Evolutionary conservation across 495 filamentous ascomycete genomes (phyloP), one percentile per base, ranked within the genome.

Genomic region (Aspergillus campestris): DNA sequence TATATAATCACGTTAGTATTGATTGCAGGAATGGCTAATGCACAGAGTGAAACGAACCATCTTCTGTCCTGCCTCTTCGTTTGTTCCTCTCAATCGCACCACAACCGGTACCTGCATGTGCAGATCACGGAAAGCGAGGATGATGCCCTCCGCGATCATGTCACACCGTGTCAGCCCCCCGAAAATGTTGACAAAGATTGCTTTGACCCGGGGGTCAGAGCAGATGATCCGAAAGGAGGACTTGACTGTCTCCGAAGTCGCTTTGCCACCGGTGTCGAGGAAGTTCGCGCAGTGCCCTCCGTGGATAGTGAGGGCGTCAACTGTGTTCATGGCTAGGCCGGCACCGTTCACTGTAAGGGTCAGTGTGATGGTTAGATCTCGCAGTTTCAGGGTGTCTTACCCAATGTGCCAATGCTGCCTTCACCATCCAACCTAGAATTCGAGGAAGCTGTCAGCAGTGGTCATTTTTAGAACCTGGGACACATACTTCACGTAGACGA

Each of bases 251-350:
- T 83, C 80, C n/a, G 76, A 78, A 2, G 89, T 94, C 1, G 89
- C 89, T 60, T 94, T 94, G 41, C 88, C 89, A 28, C 89, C 89
- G 0, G 88, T 94, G 58, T 94, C 89, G 27, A 94, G 72, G 67
- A 95, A 94, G 48, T 94, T 94, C 28, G 87, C 75, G 27, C 78
- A 80, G 35, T 73, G 65, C 38, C 81, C 82, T 33, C 80, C 81
- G 47, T 78, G 79, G 33, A 77, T 63, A 3, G 74, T 71, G 6
- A 94, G 77, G 3, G 84, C 83, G 56, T 94, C 89, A 46, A 87
- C 79, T 0, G 89, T 94, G 64, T 94, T 94, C 87, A 95, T 94
- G 8, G 88, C 88, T 14, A 94, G 79, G 4, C 89, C 89, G 18
- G 89, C 89, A 35, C 89, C 89, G 56, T 94, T 94, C 46, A 90